A percentile compares a stretch with the other conserved stretches of the same genome.
Conservation (phyloP, 441 rosid species). For the Viola pubescens region DNA sequence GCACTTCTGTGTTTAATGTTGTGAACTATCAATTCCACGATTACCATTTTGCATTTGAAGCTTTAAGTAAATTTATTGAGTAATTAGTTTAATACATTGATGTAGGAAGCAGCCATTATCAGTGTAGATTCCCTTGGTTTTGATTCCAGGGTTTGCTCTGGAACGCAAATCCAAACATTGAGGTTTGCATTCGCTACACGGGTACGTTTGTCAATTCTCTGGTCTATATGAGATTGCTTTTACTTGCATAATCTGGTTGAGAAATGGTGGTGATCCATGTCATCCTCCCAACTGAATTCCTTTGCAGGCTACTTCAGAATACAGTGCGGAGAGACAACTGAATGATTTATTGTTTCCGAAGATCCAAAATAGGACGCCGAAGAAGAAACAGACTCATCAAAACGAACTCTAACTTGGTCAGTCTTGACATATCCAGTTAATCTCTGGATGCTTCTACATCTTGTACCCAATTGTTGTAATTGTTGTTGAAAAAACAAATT, state of each 20-base stretch:
- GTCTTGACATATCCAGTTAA: not conserved
- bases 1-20: not conserved
- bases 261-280: not conserved
- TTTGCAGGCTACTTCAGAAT: conserved; percentile 78
- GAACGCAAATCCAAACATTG: conserved; percentile 69
- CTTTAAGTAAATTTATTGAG: not conserved
- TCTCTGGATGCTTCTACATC: conserved; percentile 12
- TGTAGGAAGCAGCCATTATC: conserved; percentile 61
- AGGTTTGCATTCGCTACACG: conserved; percentile 60
- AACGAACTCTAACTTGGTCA: conserved; percentile 24
- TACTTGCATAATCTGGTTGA: not conserved
- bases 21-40: not conserved
- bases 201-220: conserved; percentile 33
- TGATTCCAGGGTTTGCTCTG: conserved; percentile 77
- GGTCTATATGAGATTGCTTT: not conserved
- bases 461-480: conserved; percentile 6
- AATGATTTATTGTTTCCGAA: conserved; percentile 63
- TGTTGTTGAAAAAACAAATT: not conserved
- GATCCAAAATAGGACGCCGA: conserved; percentile 27
- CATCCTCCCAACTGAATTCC: conserved; percentile 1
- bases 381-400: conserved; percentile 37
- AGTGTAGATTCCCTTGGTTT: conserved; percentile 79
- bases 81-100: conserved; percentile 9
- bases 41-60: not conserved
- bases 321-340: conserved; percentile 67